Base-by-base conservation (phyloP, 495 filamentous ascomycete genomes). In the Daldinia loculata region DNA sequence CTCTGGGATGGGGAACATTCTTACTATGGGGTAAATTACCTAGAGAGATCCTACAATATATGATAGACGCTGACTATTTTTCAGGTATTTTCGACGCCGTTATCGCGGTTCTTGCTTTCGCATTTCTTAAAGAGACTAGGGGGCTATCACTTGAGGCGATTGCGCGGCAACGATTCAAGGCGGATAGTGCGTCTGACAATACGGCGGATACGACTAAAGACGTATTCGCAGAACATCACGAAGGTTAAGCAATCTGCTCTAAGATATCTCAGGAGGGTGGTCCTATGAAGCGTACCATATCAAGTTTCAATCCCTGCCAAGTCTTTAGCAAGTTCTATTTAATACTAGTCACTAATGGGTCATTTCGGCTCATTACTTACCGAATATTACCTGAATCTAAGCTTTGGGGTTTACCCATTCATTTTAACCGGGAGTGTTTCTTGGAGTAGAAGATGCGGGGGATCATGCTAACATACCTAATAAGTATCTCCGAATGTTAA, bases 1-100 rank as follows among this genome's bases (percentile, higher is more conserved):
- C 78, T 2, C 74, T 87, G 50, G 74, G 82, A 30, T 85, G 82
- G 83, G 83, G 79, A 2, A 87, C 85, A 1, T 88, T 87, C 60
- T 59, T 85, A 30, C 65, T 89, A 26, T 87, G 75, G 72, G 75
- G 69, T 75, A 57, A 57, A 72, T 11, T 19, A 32, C 8, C 30
- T 32, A 1, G 62, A 45, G 2, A 15, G n/a, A 34, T 26, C 24
- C 7, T 8, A 26, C 29, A 45, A 11, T 7, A 24, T 4, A 1
- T 38, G 2, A 29, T 6, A 27, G 0, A 6, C 9, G 56, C 62
- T 71, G 27, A 67, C 14, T 30, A 3, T 19, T 43, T 19, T 11
- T 3, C 7, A 75, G 75, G 72, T 11, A 58, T 75, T 17, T 71
- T 77, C 26, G 72, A 75, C 34, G 52, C 63, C 9, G 55, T 74